Percentiles rank a stretch among this genome's conserved stretches.
phyloP scores from a whole-genome alignment of 306 rosid genomes.

The Glycine tomentella region DNA sequence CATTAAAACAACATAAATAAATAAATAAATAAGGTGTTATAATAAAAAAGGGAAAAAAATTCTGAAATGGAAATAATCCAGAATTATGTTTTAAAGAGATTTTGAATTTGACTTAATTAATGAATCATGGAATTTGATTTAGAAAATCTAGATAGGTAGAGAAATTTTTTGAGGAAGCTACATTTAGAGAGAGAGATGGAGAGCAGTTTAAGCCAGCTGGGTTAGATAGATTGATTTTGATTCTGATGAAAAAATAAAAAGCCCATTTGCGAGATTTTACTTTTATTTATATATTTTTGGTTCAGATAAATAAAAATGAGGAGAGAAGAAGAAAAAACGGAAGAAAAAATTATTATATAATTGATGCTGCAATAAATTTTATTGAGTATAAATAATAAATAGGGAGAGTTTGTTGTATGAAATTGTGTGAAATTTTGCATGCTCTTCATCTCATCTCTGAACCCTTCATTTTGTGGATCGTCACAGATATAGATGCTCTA shows the following conservation, averaged over 20 bases:
- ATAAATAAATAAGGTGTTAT: no score
- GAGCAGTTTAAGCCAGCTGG: constrained; percentile 48
- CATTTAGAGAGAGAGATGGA: constrained; percentile 14
- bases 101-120: constrained; percentile 2
- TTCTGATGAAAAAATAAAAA: constrained; percentile 32
- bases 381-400: constrained; percentile 33
- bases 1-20: no score
- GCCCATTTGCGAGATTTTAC: constrained; percentile 29
- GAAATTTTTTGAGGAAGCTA: constrained; percentile 30
- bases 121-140: constrained; percentile 11
- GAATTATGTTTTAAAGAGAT: background rate
- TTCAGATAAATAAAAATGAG: constrained; percentile 47
- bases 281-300: constrained; percentile 23
- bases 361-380: constrained; percentile 32
- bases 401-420: constrained; percentile 43
- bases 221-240: constrained; percentile 53
- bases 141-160: constrained; percentile 33
- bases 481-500: constrained; percentile 35
- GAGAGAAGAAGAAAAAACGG: constrained; percentile 18
- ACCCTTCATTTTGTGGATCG: constrained; percentile 42
- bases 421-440: constrained; percentile 48
- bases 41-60: background rate
- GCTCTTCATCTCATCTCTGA: constrained; percentile 33
- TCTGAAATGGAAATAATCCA: background rate
- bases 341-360: background rate